These are phyloP conservation scores for Dactylellina sp. DNA, from an alignment of 2,329 filamentous ascomycete genomes.

Conservation along the genomic window DNA sequence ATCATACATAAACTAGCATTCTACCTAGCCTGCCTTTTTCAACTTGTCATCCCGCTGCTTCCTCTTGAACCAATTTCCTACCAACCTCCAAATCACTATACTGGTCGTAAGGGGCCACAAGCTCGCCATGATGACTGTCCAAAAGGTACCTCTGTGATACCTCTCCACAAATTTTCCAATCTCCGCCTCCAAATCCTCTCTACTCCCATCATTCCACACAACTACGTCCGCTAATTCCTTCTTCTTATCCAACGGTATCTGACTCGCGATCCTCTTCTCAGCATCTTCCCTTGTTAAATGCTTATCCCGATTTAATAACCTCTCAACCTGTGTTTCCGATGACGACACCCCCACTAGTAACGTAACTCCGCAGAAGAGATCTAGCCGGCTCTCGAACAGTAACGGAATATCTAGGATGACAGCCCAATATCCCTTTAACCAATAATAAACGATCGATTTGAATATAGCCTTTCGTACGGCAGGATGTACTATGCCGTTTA, in stretches of 20 bases:
- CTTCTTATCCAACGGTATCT: slow-evolving; percentile 87
- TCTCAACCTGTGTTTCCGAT: slow-evolving; percentile 83
- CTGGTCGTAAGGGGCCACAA: slow-evolving; percentile 80
- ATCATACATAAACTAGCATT: background rate
- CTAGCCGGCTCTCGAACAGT: slow-evolving; percentile 88
- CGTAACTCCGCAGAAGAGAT: slow-evolving; percentile 84
- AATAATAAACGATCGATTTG: slow-evolving; percentile 76
- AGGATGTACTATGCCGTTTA: slow-evolving; percentile 93
- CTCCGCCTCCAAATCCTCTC: slow-evolving; percentile 75
- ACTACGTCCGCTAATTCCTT: slow-evolving; percentile 80
- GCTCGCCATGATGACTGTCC: slow-evolving; percentile 77
- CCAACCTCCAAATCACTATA: slow-evolving; percentile 77
- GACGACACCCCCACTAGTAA: slow-evolving; percentile 84
- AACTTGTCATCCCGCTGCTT: slow-evolving; percentile 60
- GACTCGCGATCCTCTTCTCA: slow-evolving; percentile 83
- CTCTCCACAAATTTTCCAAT: slow-evolving; percentile 74
- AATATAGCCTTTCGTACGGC: slow-evolving; percentile 87
- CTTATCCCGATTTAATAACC: slow-evolving; percentile 79
- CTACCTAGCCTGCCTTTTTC: slow-evolving; percentile 24
- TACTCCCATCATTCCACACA: slow-evolving; percentile 88
- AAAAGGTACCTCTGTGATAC: slow-evolving; percentile 82
- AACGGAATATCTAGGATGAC: slow-evolving; percentile 93
- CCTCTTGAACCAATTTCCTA: slow-evolving; percentile 75
- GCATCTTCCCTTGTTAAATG: slow-evolving; percentile 92
- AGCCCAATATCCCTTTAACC: slow-evolving; percentile 82